Evolutionary conservation across 352 stramenopile species (phyloP).

Genomic region (Saprolegnia parasitica): DNA sequence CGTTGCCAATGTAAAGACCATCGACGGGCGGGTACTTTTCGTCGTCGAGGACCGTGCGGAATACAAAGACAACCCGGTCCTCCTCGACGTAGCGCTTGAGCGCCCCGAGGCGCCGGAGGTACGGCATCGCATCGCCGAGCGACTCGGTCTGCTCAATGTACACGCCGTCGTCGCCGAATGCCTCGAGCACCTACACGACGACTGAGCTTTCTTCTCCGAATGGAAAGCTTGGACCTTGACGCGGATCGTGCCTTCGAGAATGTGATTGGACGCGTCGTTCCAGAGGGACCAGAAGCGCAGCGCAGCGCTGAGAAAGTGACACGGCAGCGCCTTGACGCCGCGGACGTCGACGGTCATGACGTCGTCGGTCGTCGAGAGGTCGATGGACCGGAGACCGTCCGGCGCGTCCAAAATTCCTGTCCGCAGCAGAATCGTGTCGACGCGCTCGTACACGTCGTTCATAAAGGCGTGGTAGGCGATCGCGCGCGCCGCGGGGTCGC

Average conservation of each 20-base stretch:
- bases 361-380: not conserved
- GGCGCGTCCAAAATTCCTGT: slow-evolving; percentile 1
- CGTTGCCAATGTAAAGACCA: slow-evolving; percentile 5
- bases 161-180: slow-evolving; percentile 1
- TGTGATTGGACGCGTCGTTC: slow-evolving; percentile 3
- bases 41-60: slow-evolving; percentile 18
- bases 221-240: slow-evolving; percentile 3
- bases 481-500: not conserved
- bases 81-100: slow-evolving; percentile 16
- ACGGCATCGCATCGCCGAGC: not conserved
- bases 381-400: not conserved
- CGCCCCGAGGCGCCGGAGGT: not conserved
- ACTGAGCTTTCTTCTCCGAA: not conserved
- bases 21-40: slow-evolving; percentile 4
- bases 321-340: not conserved
- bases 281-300: slow-evolving; percentile 12
- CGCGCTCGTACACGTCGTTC: slow-evolving; percentile 12
- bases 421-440: slow-evolving; percentile 23
- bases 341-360: slow-evolving; percentile 7
- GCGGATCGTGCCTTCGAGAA: slow-evolving; percentile 7
- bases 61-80: slow-evolving; percentile 11
- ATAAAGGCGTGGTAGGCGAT: slow-evolving; percentile 8
- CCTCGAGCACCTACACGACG: not conserved
- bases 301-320: slow-evolving; percentile 8
- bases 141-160: slow-evolving; percentile 15